phyloP scores from a whole-genome alignment of 148 eudicot species.

The Rhododendron kiyosumense region DNA sequence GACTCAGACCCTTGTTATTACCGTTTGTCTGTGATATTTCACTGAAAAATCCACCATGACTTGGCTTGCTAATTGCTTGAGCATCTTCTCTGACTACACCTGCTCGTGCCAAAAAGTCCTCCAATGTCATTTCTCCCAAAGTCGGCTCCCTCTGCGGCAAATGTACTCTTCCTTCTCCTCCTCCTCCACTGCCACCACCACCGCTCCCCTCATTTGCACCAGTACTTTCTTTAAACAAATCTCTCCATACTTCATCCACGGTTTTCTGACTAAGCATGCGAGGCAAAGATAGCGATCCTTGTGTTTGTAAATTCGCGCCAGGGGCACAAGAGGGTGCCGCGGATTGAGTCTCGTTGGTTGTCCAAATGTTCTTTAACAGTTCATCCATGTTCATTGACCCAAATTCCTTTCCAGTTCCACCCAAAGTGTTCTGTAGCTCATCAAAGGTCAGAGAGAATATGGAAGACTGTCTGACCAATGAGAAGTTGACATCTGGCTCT shows the following conservation, averaged over 20 bases:
- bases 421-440: slow-evolving; percentile 42
- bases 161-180: slow-evolving; percentile 1
- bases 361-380: slow-evolving; percentile 50
- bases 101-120: slow-evolving; percentile 44
- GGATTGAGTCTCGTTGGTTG: slow-evolving; percentile 40
- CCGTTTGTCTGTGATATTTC: slow-evolving; percentile 12
- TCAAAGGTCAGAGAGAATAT: slow-evolving; percentile 49
- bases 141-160: slow-evolving; percentile 35
- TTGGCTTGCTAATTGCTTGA: slow-evolving; percentile 21
- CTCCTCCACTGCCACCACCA: not conserved
- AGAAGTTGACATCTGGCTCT: slow-evolving; percentile 19
- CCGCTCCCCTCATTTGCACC: slow-evolving; percentile 17
- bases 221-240: slow-evolving; percentile 14
- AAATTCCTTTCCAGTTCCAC: slow-evolving; percentile 32
- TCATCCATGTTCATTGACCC: slow-evolving; percentile 65
- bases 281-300: slow-evolving; percentile 46
- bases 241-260: slow-evolving; percentile 59
- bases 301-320: slow-evolving; percentile 35
- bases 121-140: slow-evolving; percentile 44
- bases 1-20: slow-evolving; percentile 14
- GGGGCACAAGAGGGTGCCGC: slow-evolving; percentile 14
- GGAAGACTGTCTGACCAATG: slow-evolving; percentile 43
- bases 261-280: slow-evolving; percentile 52
- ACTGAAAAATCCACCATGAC: slow-evolving; percentile 10
- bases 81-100: slow-evolving; percentile 46